A percentile compares a stretch with the other conserved stretches of the same genome.
Evolutionary conservation across 2,329 filamentous ascomycete species (phyloP).

Genomic region (Aspergillus sp.): DNA sequence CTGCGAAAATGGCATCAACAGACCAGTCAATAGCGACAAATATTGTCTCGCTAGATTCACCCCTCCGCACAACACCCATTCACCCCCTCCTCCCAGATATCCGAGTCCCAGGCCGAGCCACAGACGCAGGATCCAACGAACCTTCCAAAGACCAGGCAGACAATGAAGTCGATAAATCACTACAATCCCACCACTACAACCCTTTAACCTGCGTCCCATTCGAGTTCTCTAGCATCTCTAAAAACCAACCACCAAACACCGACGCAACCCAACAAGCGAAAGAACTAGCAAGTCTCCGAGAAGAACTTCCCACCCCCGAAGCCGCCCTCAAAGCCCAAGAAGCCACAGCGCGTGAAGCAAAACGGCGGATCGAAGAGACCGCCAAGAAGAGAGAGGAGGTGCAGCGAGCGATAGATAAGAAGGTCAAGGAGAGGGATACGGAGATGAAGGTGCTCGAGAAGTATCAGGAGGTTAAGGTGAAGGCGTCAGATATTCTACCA

Average conservation of each 20-base stretch:
- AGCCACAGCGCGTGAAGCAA: slow-evolving; percentile 31
- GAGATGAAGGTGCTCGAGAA: slow-evolving; percentile 38
- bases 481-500: slow-evolving; percentile 23
- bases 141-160: neutral
- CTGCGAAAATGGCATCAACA: neutral
- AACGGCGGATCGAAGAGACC: slow-evolving; percentile 29
- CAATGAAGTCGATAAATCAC: slow-evolving; percentile 12
- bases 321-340: slow-evolving; percentile 33
- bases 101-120: slow-evolving; percentile 23
- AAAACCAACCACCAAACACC: slow-evolving; percentile 19
- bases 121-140: neutral
- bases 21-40: neutral
- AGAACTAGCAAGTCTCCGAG: slow-evolving; percentile 26
- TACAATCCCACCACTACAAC: slow-evolving; percentile 30
- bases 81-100: slow-evolving; percentile 34
- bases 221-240: slow-evolving; percentile 15
- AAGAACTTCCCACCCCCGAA: slow-evolving; percentile 30
- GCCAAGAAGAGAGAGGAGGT: slow-evolving; percentile 34
- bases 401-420: slow-evolving; percentile 37
- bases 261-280: slow-evolving; percentile 19
- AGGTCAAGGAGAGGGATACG: slow-evolving; percentile 36
- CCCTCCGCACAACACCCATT: slow-evolving; percentile 32
- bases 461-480: slow-evolving; percentile 35
- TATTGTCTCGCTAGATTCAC: slow-evolving; percentile 27
- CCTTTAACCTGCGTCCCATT: slow-evolving; percentile 34